A percentile compares a stretch with the other conserved stretches of the same genome.
These are phyloP conservation scores for Lentithecium fluviatile DNA, from an alignment of 495 filamentous ascomycete species.

Conservation along the genomic window DNA sequence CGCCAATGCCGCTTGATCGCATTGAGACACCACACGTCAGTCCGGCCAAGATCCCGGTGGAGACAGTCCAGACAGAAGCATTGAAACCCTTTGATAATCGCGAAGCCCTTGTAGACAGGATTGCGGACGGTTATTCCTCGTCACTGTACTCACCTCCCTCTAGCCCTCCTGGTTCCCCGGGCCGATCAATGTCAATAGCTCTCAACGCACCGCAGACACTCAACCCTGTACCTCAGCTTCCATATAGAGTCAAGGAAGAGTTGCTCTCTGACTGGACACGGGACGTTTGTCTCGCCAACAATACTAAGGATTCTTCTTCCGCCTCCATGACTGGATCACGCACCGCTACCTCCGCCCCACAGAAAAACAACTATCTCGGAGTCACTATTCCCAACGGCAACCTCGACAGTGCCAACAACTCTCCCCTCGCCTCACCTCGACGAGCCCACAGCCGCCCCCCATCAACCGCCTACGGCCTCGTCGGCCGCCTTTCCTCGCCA, in stretches of 20 bases:
- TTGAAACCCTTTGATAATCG: conserved; percentile 67
- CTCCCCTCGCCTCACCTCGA: conserved; percentile 16
- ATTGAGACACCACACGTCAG: conserved; percentile 43
- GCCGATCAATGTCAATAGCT: conserved; percentile 61
- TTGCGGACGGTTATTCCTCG: conserved; percentile 66
- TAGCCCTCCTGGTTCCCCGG: conserved; percentile 71
- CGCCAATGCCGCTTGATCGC: conserved; percentile 52
- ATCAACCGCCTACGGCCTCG: conserved; percentile 34
- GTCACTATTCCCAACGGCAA: conserved; percentile 31
- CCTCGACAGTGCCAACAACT: conserved; percentile 22
- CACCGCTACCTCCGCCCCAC: conserved; percentile 18
- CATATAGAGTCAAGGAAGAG: conserved; percentile 62
- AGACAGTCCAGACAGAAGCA: conserved; percentile 57
- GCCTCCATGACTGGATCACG: conserved; percentile 50
- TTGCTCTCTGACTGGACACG: conserved; percentile 76
- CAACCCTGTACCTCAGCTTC: conserved; percentile 39
- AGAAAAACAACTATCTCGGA: conserved; percentile 32
- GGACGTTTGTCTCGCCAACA: conserved; percentile 63
- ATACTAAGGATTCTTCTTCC: conserved; percentile 35
- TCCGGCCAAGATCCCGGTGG: conserved; percentile 46
- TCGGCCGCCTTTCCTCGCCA: conserved; percentile 28
- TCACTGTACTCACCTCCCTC: conserved; percentile 58
- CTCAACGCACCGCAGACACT: conserved; percentile 44
- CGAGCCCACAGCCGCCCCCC: conserved; percentile 28
- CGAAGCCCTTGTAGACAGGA: conserved; percentile 63